Evolutionary conservation across 306 rosid species (phyloP).

Genomic region (Corylus americana): DNA sequence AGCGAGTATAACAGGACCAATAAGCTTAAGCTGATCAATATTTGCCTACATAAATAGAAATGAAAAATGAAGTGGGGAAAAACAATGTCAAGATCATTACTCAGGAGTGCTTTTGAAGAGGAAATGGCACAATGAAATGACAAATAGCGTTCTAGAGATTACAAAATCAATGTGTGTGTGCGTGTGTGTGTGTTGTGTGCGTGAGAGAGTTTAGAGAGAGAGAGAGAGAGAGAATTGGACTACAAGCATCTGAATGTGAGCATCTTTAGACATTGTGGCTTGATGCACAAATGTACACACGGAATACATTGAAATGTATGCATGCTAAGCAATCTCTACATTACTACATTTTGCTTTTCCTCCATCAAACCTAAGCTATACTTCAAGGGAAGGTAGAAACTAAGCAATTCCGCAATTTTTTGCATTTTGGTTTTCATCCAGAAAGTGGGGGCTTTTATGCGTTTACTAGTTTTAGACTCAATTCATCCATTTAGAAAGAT

Average conservation of each 20-base stretch:
- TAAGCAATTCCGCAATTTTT: neutral
- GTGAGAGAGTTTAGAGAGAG: neutral
- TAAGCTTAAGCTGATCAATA: conserved; percentile 79
- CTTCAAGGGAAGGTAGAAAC: neutral
- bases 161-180: neutral
- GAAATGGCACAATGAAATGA: neutral
- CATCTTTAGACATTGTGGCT: no score
- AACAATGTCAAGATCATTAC: neutral
- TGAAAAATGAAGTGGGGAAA: conserved; percentile 26
- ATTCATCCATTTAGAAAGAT: neutral
- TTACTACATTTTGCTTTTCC: neutral
- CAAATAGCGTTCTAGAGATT: neutral
- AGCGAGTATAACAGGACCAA: conserved; percentile 91
- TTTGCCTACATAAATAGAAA: conserved; percentile 64
- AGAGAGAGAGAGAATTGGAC: neutral
- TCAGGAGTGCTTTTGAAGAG: neutral
- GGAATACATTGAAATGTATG: neutral
- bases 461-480: neutral
- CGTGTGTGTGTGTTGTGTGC: neutral
- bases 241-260: neutral
- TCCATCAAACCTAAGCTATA: neutral
- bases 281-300: no score
- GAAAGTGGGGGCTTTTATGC: neutral
- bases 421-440: neutral
- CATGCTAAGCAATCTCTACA: neutral